Conservation (phyloP, 768 basidiomycete species). For the Nevesoporus exiguus region DNA sequence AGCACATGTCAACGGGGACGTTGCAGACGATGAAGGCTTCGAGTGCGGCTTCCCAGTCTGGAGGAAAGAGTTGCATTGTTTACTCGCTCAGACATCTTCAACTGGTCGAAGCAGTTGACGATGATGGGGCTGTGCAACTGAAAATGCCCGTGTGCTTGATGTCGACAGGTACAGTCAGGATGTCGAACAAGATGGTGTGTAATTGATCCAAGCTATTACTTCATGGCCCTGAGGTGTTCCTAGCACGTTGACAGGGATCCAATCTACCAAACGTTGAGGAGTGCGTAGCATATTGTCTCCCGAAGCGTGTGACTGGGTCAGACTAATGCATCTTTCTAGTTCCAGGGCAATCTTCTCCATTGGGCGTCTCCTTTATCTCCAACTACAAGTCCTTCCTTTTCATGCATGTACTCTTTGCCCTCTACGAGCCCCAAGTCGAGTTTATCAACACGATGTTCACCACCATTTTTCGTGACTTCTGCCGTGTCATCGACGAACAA, state of each 20-base stretch:
- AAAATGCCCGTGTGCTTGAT: slow-evolving; percentile 18
- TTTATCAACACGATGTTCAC: slow-evolving; percentile 23
- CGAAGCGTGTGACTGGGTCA: no score
- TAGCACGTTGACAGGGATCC: slow-evolving; percentile 17
- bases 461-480: slow-evolving; percentile 22
- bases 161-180: slow-evolving; percentile 23
- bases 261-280: not conserved
- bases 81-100: slow-evolving; percentile 20
- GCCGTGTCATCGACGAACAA: slow-evolving; percentile 16
- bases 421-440: slow-evolving; percentile 19
- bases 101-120: slow-evolving; percentile 9
- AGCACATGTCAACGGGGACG: slow-evolving; percentile 18
- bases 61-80: slow-evolving; percentile 18
- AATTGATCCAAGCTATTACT: not conserved
- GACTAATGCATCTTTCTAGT: slow-evolving; percentile 3
- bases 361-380: slow-evolving; percentile 16
- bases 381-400: slow-evolving; percentile 23
- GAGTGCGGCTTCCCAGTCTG: slow-evolving; percentile 1
- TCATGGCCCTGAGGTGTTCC: not conserved
- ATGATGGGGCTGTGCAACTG: slow-evolving; percentile 8
- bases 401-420: slow-evolving; percentile 21
- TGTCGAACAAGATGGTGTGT: slow-evolving; percentile 19
- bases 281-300: slow-evolving; percentile 1
- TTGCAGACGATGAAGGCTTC: slow-evolving; percentile 13
- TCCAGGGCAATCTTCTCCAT: slow-evolving; percentile 13